Evolutionary conservation across 768 basidiomycete genomes (phyloP).

Genomic region (Ephemerocybe angulata): DNA sequence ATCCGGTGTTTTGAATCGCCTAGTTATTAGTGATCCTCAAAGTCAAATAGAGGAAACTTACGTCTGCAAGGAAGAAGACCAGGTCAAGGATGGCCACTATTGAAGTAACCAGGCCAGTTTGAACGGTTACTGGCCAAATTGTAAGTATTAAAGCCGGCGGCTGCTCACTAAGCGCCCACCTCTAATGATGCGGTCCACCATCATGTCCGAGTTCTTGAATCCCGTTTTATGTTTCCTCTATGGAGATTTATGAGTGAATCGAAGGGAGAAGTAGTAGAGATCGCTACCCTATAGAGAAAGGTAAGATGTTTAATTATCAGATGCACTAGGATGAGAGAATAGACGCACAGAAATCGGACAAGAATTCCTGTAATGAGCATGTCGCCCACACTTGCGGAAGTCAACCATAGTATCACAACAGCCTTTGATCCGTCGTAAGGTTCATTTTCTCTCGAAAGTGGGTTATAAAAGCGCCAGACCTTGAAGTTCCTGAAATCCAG

Average conservation of each 20-base stretch:
- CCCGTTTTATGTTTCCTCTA: constrained; percentile 22
- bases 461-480: background rate
- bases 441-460: too few relatives aligned
- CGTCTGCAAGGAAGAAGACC: constrained; percentile 20
- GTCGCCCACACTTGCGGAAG: constrained; percentile 10
- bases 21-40: background rate
- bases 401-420: constrained; percentile 15
- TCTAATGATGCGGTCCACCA: constrained; percentile 23
- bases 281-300: too few relatives aligned
- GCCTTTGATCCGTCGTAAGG: constrained; percentile 2
- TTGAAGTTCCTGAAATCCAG: constrained; percentile 15
- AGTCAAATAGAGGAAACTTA: constrained; percentile 8
- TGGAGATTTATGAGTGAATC: background rate
- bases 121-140: constrained; percentile 18
- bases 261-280: background rate
- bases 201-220: constrained; percentile 19
- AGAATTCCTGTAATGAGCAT: constrained; percentile 15
- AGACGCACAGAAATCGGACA: constrained; percentile 15
- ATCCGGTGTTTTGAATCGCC: background rate
- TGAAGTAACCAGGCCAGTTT: constrained; percentile 20
- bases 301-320: too few relatives aligned
- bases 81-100: constrained; percentile 19
- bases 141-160: background rate
- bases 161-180: constrained; percentile 5
- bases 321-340: too few relatives aligned